phyloP scores from a whole-genome alignment of 768 basidiomycete genomes.

The Leccinum incarnatum region DNA sequence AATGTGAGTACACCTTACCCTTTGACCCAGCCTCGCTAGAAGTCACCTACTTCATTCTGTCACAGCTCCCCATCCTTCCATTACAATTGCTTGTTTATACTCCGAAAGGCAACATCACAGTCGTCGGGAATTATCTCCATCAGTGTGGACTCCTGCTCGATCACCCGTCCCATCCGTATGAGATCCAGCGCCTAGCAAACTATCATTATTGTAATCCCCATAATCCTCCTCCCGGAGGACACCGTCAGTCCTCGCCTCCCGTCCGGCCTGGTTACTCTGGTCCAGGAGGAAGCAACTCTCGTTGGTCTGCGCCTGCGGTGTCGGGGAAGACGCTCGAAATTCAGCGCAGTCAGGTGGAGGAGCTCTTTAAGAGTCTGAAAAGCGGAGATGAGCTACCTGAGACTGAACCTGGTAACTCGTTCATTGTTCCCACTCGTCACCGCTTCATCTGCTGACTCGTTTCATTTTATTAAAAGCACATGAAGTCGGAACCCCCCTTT shows the following conservation, averaged over 20 bases:
- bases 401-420: constrained; percentile 74
- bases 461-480: constrained; percentile 40
- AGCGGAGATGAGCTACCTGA: constrained; percentile 85
- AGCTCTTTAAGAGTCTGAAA: constrained; percentile 86
- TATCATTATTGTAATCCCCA: constrained; percentile 89
- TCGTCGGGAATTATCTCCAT: constrained; percentile 75
- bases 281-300: constrained; percentile 36
- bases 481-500: constrained; percentile 81
- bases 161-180: constrained; percentile 72
- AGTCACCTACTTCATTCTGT: constrained; percentile 17
- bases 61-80: constrained; percentile 75
- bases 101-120: constrained; percentile 86
- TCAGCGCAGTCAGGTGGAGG: constrained; percentile 90
- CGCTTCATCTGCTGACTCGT: constrained; percentile 13
- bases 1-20: constrained; percentile 47
- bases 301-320: constrained; percentile 58
- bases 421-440: constrained; percentile 14
- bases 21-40: constrained; percentile 14
- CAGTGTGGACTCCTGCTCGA: constrained; percentile 69
- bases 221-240: constrained; percentile 72
- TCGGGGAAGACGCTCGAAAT: constrained; percentile 83
- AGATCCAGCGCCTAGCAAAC: constrained; percentile 53
- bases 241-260: constrained; percentile 40
- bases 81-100: constrained; percentile 90
- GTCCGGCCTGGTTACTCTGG: constrained; percentile 42